Evolutionary conservation across 2,329 filamentous ascomycete genomes (phyloP).

Genomic region (Fusarium sp.): DNA sequence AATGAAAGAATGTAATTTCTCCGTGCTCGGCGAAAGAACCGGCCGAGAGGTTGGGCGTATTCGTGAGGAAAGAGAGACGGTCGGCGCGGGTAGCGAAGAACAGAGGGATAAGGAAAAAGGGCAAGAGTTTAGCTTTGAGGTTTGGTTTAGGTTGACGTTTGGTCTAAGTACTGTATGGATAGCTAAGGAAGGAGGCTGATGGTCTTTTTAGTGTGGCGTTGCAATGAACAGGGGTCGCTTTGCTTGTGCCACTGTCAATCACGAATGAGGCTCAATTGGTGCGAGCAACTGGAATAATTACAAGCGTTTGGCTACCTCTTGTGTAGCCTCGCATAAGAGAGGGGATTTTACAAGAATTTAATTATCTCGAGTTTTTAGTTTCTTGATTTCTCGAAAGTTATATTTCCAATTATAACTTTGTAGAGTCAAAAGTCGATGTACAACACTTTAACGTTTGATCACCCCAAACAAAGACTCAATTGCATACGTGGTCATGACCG

Average conservation of each 20-base stretch:
- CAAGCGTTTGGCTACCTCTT: no score
- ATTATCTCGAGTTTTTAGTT: no score
- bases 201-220: slow-evolving; percentile 33
- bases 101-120: slow-evolving; percentile 25
- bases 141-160: slow-evolving; percentile 31
- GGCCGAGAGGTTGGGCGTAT: slow-evolving; percentile 7
- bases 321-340: no score
- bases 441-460: background rate
- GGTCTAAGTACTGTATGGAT: slow-evolving; percentile 43
- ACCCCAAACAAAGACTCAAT: background rate
- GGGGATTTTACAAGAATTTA: no score
- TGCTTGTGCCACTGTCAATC: background rate
- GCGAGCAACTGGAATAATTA: background rate
- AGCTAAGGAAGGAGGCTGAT: slow-evolving; percentile 40
- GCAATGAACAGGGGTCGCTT: slow-evolving; percentile 6
- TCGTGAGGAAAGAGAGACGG: slow-evolving; percentile 25
- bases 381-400: no score
- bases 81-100: slow-evolving; percentile 14
- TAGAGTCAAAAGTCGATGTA: background rate
- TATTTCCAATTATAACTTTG: background rate
- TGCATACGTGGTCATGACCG: slow-evolving; percentile 27
- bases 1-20: slow-evolving; percentile 9
- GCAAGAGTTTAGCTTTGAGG: slow-evolving; percentile 27
- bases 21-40: background rate
- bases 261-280: background rate